These are phyloP conservation scores for Escallonia herrerae DNA, from an alignment of 129 eudicot genomes.

Conservation along the genomic window DNA sequence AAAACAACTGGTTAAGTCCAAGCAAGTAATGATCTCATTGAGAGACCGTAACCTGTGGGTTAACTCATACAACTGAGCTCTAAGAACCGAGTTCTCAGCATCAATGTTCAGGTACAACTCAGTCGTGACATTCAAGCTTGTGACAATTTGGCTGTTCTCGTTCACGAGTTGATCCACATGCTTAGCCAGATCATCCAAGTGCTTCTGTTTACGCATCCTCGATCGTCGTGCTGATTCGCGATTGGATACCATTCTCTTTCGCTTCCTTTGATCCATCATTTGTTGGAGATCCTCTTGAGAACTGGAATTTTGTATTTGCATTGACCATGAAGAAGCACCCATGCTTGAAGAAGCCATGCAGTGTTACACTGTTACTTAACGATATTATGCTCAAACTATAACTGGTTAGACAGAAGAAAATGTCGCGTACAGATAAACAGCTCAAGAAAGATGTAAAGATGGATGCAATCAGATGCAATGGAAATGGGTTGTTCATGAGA, in stretches of 20 bases:
- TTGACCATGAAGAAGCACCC: conserved; percentile 21
- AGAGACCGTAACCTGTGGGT: conserved; percentile 48
- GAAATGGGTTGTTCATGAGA: conserved; percentile 30
- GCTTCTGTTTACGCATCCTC: conserved; percentile 57
- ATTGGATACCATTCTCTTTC: conserved; percentile 64
- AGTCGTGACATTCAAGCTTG: conserved; percentile 26
- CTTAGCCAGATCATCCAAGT: conserved; percentile 40
- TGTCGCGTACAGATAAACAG: too few species aligned
- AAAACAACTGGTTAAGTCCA: conserved; percentile 8
- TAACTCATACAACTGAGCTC: conserved; percentile 62
- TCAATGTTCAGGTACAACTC: conserved; percentile 39
- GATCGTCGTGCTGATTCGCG: conserved; percentile 81
- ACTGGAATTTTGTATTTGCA: conserved; percentile 14
- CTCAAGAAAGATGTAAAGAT: too few species aligned
- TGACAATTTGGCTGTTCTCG: conserved; percentile 40
- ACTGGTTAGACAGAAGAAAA: neutral
- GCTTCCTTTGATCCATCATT: conserved; percentile 34
- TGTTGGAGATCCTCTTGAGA: conserved; percentile 12
- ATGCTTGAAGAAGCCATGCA: conserved; percentile 25
- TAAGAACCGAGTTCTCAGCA: conserved; percentile 63
- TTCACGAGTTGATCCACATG: conserved; percentile 41
- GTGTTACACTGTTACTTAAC: neutral
- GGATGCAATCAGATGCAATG: too few species aligned
- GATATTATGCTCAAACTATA: conserved; percentile 6
- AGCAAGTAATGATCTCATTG: conserved; percentile 31